These are phyloP conservation scores for Mycena floridula DNA, from an alignment of 768 basidiomycete species.

Conservation along the genomic window DNA sequence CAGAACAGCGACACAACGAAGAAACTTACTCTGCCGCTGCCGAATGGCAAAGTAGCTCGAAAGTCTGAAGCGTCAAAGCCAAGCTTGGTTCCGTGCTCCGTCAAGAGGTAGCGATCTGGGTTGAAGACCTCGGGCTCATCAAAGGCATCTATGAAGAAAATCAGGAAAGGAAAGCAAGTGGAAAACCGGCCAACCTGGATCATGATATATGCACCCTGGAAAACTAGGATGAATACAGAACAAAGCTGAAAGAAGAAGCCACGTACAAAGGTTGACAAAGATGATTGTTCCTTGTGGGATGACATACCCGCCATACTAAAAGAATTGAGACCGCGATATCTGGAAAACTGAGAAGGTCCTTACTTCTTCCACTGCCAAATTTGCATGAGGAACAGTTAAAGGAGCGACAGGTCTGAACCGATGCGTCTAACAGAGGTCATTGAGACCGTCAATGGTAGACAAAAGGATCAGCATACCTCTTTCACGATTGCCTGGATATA, in stretches of 20 bases:
- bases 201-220: slow-evolving; percentile 13
- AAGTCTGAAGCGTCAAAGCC: slow-evolving; percentile 6
- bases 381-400: slow-evolving; percentile 3
- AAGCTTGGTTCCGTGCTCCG: slow-evolving; percentile 10
- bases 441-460: not conserved
- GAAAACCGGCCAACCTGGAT: slow-evolving; percentile 4
- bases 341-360: not conserved
- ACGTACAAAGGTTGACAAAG: slow-evolving; percentile 10
- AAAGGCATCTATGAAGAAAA: slow-evolving; percentile 1
- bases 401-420: slow-evolving; percentile 7
- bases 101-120: slow-evolving; percentile 10
- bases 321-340: not conserved
- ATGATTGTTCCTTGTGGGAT: slow-evolving; percentile 9
- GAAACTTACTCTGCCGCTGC: slow-evolving; percentile 10
- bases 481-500: slow-evolving; percentile 13
- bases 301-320: slow-evolving; percentile 8
- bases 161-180: not conserved
- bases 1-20: not conserved
- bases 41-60: slow-evolving; percentile 9
- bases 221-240: not conserved
- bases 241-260: not conserved
- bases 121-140: slow-evolving; percentile 13
- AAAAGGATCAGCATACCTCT: slow-evolving; percentile 8
- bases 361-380: not conserved
- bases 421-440: slow-evolving; percentile 1